These are phyloP conservation scores for Brassica cretica DNA, from an alignment of 345 rosid species.

Conservation along the genomic window DNA sequence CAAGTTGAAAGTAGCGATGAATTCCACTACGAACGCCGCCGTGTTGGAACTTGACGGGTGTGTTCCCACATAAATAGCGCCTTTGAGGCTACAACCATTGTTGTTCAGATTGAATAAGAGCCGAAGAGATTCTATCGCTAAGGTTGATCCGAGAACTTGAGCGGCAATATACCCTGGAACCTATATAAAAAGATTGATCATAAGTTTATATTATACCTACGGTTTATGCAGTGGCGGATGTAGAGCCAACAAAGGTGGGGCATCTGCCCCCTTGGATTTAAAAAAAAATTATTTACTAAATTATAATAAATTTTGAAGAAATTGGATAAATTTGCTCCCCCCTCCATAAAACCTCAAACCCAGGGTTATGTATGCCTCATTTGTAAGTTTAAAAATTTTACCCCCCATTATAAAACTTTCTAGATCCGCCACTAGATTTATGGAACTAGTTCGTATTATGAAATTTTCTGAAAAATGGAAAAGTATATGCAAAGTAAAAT, in stretches of 20 bases:
- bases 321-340: no score
- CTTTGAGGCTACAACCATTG: conserved; percentile 28
- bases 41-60: conserved; percentile 27
- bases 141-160: conserved; percentile 27
- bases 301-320: no score
- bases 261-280: no score
- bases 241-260: no score
- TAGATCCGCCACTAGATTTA: background rate
- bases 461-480: background rate
- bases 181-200: background rate
- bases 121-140: conserved; percentile 11
- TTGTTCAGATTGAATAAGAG: conserved; percentile 20
- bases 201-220: background rate
- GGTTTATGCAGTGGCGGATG: no score
- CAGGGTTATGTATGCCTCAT: no score
- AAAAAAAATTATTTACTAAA: no score
- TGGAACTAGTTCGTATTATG: background rate
- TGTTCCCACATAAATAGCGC: conserved; percentile 33
- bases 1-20: conserved; percentile 28
- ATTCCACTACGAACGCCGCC: conserved; percentile 23
- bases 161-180: conserved; percentile 33
- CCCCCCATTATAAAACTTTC: no score
- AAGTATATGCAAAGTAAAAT: background rate
- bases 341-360: no score
- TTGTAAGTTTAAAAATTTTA: no score